Evolutionary conservation across 306 rosid species (phyloP).

Genomic region (Trifolium fragiferum): DNA sequence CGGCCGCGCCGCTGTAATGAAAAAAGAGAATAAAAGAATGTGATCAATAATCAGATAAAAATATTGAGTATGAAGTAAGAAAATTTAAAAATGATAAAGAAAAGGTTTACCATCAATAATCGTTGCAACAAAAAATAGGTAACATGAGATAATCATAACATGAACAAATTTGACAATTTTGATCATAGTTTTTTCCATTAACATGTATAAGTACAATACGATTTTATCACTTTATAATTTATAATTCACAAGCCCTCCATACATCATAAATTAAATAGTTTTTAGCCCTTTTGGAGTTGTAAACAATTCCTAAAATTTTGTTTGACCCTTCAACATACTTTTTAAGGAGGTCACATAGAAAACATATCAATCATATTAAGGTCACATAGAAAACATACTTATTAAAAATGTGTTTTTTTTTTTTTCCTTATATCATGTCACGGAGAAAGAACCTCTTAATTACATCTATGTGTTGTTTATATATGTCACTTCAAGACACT

Average conservation of each 20-base stretch:
- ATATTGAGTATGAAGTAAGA: neutral
- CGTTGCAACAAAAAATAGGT: neutral
- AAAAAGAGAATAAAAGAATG: neutral
- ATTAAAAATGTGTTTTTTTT: too few species aligned
- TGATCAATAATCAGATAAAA: neutral
- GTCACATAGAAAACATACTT: too few species aligned
- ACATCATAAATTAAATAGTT: neutral
- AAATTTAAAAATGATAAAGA: neutral
- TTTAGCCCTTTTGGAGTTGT: neutral
- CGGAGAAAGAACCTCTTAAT: too few species aligned
- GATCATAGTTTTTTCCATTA: neutral
- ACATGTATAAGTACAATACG: neutral
- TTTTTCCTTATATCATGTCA: too few species aligned
- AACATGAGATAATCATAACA: neutral
- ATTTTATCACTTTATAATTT: neutral
- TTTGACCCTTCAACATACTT: too few species aligned
- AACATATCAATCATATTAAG: too few species aligned
- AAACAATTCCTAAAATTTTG: neutral
- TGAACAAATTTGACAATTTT: neutral
- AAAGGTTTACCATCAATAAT: neutral
- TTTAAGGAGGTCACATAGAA: too few species aligned
- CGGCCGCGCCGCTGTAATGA: neutral
- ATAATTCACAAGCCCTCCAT: neutral
- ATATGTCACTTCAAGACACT: too few species aligned
- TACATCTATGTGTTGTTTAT: too few species aligned